These are phyloP conservation scores for Ceratobasidium sp. DNA, from an alignment of 1,284 basidiomycete species.

Conservation along the genomic window DNA sequence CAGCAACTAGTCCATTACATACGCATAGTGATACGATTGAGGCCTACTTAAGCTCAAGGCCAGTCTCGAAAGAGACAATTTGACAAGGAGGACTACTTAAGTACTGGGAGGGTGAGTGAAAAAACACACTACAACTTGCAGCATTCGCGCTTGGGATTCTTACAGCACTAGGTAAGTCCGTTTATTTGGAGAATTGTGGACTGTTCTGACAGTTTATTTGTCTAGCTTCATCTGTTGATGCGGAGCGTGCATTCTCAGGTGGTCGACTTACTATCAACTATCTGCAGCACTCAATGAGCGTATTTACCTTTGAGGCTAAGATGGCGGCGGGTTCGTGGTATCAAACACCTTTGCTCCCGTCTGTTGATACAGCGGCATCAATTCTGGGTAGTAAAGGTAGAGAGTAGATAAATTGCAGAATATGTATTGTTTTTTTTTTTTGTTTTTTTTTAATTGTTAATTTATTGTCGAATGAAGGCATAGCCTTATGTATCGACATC, in stretches of 20 bases:
- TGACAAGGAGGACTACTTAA: background rate
- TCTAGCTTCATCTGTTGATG: slow-evolving; percentile 25
- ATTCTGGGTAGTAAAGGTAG: background rate
- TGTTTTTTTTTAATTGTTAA: too few relatives aligned
- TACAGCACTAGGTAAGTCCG: slow-evolving; percentile 3
- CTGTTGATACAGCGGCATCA: slow-evolving; percentile 29
- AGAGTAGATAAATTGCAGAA: too few relatives aligned
- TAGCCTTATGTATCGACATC: too few relatives aligned
- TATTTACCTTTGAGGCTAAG: slow-evolving; percentile 15
- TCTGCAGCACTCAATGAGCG: slow-evolving; percentile 22
- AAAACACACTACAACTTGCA: background rate
- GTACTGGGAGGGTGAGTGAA: slow-evolving; percentile 5
- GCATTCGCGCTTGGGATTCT: slow-evolving; percentile 14
- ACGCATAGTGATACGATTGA: too few relatives aligned
- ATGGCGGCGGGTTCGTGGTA: slow-evolving; percentile 25
- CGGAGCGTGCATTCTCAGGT: slow-evolving; percentile 24
- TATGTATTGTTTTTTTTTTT: too few relatives aligned
- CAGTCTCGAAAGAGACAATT: background rate
- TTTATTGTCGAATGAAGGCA: too few relatives aligned
- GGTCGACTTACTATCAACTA: slow-evolving; percentile 21
- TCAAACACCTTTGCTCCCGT: slow-evolving; percentile 6
- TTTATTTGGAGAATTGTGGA: background rate
- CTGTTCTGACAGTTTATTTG: background rate
- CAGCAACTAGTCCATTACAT: too few relatives aligned
- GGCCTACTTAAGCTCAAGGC: background rate